Conservation (phyloP, 176 grass and related monocot genomes). For the Avena eriantha region DNA sequence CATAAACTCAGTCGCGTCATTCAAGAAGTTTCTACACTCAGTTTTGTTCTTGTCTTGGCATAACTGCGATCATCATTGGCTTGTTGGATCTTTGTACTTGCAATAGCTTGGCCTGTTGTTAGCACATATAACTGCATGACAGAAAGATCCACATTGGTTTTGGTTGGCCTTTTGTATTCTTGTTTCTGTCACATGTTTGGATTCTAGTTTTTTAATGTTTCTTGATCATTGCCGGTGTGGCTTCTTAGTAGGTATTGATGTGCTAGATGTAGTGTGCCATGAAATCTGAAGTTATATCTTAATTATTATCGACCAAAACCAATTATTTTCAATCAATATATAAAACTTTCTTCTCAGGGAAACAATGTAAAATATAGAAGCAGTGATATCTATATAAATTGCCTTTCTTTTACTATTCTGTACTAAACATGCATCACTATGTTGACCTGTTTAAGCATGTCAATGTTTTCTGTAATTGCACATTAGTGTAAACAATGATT, state of each 20-base stretch:
- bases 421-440: neutral
- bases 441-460: slow-evolving; percentile 20
- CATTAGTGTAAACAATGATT: neutral
- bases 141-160: slow-evolving; percentile 55
- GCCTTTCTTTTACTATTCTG: neutral
- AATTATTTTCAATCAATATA: neutral
- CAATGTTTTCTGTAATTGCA: neutral
- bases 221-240: slow-evolving; percentile 17
- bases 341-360: neutral
- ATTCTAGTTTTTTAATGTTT: slow-evolving; percentile 46
- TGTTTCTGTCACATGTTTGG: slow-evolving; percentile 54
- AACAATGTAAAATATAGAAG: slow-evolving; percentile 11
- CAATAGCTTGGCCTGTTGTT: slow-evolving; percentile 42
- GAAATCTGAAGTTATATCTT: slow-evolving; percentile 11
- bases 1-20: neutral
- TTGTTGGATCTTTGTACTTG: slow-evolving; percentile 36
- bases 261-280: neutral
- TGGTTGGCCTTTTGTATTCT: slow-evolving; percentile 57
- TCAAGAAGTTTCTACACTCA: neutral
- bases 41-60: neutral
- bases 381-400: neutral
- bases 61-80: neutral
- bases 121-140: slow-evolving; percentile 39
- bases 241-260: slow-evolving; percentile 38
- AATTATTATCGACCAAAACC: neutral